phyloP scores from a whole-genome alignment of 164 flowering plant genomes.

The Euptelea pleiosperma region DNA sequence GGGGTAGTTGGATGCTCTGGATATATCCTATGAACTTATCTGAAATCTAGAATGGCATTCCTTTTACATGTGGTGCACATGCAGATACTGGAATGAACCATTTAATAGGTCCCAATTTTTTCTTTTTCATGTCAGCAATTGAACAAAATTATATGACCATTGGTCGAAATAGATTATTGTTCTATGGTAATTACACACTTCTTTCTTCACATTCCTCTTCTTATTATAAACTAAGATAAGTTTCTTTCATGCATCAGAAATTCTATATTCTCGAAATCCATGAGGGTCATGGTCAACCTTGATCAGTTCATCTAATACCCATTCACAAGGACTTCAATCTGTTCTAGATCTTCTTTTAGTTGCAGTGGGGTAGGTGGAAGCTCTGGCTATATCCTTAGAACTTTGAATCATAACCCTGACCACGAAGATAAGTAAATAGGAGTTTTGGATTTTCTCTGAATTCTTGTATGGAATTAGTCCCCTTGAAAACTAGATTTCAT shows the following conservation, averaged over 20 bases:
- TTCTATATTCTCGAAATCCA: constrained; percentile 45
- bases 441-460: constrained; percentile 75
- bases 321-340: constrained; percentile 95
- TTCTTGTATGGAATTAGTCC: constrained; percentile 92
- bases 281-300: constrained; percentile 45
- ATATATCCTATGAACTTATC: constrained; percentile 73
- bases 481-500: constrained; percentile 92
- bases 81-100: too few relatives aligned
- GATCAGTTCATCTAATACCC: constrained; percentile 88
- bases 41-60: constrained; percentile 88
- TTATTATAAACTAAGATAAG: constrained; percentile 18
- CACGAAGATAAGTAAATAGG: constrained; percentile 93
- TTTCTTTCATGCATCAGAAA: constrained; percentile 35
- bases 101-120: too few relatives aligned
- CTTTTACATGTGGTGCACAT: too few relatives aligned
- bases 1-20: constrained; percentile 84
- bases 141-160: too few relatives aligned
- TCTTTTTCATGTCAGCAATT: too few relatives aligned
- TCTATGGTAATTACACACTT: background rate
- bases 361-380: constrained; percentile 88
- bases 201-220: background rate
- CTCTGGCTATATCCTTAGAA: constrained; percentile 76
- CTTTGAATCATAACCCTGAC: constrained; percentile 86
- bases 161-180: too few relatives aligned
- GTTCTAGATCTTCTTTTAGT: constrained; percentile 96